Evolutionary conservation across 78 protist species (phyloP), one percentile per base, ranked within the genome.

Genomic region (Dictyostelium capitatum): DNA sequence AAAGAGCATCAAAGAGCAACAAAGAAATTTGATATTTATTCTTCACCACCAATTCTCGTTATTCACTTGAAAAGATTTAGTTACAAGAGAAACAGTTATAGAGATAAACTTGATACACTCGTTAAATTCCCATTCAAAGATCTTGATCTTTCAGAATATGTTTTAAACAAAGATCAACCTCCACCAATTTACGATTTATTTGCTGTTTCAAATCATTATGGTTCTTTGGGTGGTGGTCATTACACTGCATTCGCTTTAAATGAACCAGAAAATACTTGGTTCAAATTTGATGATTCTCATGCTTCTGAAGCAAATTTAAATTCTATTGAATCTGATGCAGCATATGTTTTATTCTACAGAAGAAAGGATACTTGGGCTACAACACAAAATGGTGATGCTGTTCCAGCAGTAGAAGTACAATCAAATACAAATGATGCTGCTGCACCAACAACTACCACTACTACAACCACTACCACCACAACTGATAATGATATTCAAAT

Each of bases 61-160:
- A 57, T 98, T 25, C 99, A 98, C 30, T 92, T 98, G 51, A 98
- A 98, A 92, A 97, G 99, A 2, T 98, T 90, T 90, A 74, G 89
- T 75, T 74, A 80, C 83, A 87, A 78, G 72, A 84, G 53, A 74
- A 37, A 37, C 43, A 23, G 30, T 23, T 57, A 25, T 23, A 65
- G 99, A 4, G 95, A 92, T 19, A 97, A 97, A 81, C 43, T 98
- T 57, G 96, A 97, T 43, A 75, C 94, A 6, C 65, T 48, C 48
- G 96, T 98, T 10, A 79, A 91, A 64, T 97, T 92, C 80, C 98
- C 98, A 50, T 0, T 97, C 28, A 50, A 94, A 25, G 98, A 95
- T 19, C 82, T 97, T 3, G 98, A 96, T 67, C 65, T 97, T 41
- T 25, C 80, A 30, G 67, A 80, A 37, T 83, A 51, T 70, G 81